Conservation (phyloP, 805 yeast genomes). For the Dipodascus albidus region DNA sequence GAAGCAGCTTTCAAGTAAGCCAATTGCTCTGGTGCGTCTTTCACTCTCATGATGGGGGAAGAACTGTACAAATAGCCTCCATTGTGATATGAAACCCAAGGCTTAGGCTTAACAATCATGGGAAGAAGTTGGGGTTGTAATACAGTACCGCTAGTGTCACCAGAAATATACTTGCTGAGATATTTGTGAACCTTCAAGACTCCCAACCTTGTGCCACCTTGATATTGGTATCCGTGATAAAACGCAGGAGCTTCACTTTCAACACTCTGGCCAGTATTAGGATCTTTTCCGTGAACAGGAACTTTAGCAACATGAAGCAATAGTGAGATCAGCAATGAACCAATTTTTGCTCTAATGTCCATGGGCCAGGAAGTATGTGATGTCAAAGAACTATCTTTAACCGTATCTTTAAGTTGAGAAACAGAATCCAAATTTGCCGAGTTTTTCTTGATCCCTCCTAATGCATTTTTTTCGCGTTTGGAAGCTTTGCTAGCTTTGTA, state of each 20-base stretch:
- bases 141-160: conserved; percentile 52
- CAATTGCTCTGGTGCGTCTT: conserved; percentile 76
- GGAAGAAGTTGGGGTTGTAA: conserved; percentile 80
- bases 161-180: conserved; percentile 53
- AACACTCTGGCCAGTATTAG: conserved; percentile 57
- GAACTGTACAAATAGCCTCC: conserved; percentile 77
- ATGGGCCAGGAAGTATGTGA: conserved; percentile 37
- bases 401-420: conserved; percentile 26
- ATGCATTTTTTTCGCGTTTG: conserved; percentile 26
- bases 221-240: conserved; percentile 75
- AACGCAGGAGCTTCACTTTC: conserved; percentile 80
- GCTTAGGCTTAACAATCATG: conserved; percentile 83
- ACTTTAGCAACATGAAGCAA: conserved; percentile 76
- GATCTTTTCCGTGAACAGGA: conserved; percentile 69
- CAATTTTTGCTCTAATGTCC: conserved; percentile 55
- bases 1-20: conserved; percentile 86
- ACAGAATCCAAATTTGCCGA: conserved; percentile 31
- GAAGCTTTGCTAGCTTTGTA: conserved; percentile 28
- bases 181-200: conserved; percentile 64
- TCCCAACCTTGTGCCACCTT: conserved; percentile 70
- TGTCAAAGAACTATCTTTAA: conserved; percentile 23
- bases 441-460: conserved; percentile 35
- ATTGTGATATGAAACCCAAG: conserved; percentile 70
- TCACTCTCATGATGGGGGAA: conserved; percentile 58
- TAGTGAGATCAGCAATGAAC: conserved; percentile 65